Evolutionary conservation across 192 early-diverging fungal species (phyloP), one percentile per base, ranked within the genome.

Genomic region (Helicostylum pulchrum): DNA sequence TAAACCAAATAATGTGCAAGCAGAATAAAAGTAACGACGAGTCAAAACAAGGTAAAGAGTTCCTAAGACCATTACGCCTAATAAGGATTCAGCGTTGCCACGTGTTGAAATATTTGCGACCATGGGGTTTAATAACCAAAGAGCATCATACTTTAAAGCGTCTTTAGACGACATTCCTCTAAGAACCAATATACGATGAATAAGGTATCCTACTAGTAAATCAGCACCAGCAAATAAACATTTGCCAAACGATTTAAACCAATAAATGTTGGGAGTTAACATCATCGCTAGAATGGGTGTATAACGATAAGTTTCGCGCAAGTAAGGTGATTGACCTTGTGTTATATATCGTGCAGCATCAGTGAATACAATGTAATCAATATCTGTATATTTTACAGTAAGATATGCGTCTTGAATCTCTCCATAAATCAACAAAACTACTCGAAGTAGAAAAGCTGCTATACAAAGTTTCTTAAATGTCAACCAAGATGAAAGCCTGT

Each of bases 361-460:
- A 34, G 91, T 90, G 62, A 98, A 98, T 42, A 99, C 97, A 23
- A 82, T 77, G 77, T 99, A 99, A 77, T 99, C 97, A 60, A 99
- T 89, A 65, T 99, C 97, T 2, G 97, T 99, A 74, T 95, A 99
- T 60, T 97, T 97, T n/a, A 99, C 91, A 20, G 87, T 82, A 56
- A 92, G 84, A 50, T 92, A 76, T 4, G 80, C 78, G 68, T 99
- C 97, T 70, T 97, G 95, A 84, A 86, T 90, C 59, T 90, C 80
- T 5, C 95, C 94, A 71, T 95, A 99, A 10, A 87, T 49, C 20
- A 94, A 77, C 61, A 97, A 73, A 34, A 74, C 62, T 1, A 84
- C 54, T n/a, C 91, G 88, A 46, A 94, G 49, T 14, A 84, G 6
- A 39, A 70, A 21, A 39, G 73, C 75, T 14, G 66, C 30, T 3